Evolutionary conservation across 2,329 filamentous ascomycete genomes (phyloP).

Genomic region (Xylaria multiplex): DNA sequence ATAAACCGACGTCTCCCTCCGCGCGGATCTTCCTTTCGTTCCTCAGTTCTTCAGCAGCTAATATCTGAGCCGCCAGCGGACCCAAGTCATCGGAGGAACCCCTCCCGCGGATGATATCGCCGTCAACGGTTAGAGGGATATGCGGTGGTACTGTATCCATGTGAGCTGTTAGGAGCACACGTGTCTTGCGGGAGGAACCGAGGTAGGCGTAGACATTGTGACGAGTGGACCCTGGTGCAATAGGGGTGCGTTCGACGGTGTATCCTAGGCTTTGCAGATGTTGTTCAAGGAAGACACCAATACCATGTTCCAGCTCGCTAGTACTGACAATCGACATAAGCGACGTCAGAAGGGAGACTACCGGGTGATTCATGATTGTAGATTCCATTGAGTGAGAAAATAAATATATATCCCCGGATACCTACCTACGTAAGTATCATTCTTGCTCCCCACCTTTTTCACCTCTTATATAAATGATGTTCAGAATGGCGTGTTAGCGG

Average conservation of each 20-base stretch:
- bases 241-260: conserved; percentile 51
- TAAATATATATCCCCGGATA: neutral
- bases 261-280: conserved; percentile 49
- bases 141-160: conserved; percentile 60
- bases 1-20: conserved; percentile 45
- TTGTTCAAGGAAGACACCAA: conserved; percentile 49
- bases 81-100: conserved; percentile 53
- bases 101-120: conserved; percentile 57
- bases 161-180: conserved; percentile 50
- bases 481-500: neutral
- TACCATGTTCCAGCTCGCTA: conserved; percentile 51
- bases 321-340: conserved; percentile 52
- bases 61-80: conserved; percentile 59
- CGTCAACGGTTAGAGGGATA: conserved; percentile 58
- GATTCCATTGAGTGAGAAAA: neutral
- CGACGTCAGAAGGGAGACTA: conserved; percentile 46
- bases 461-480: neutral
- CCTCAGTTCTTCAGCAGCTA: conserved; percentile 53
- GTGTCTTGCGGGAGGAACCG: conserved; percentile 45
- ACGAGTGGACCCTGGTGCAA: conserved; percentile 48
- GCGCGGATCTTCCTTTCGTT: conserved; percentile 37
- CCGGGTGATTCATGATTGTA: conserved; percentile 28
- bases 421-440: neutral
- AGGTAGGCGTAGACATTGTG: conserved; percentile 55
- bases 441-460: neutral